Conservation (phyloP, 768 basidiomycete genomes). For the Candolleomyces eurysporus region DNA sequence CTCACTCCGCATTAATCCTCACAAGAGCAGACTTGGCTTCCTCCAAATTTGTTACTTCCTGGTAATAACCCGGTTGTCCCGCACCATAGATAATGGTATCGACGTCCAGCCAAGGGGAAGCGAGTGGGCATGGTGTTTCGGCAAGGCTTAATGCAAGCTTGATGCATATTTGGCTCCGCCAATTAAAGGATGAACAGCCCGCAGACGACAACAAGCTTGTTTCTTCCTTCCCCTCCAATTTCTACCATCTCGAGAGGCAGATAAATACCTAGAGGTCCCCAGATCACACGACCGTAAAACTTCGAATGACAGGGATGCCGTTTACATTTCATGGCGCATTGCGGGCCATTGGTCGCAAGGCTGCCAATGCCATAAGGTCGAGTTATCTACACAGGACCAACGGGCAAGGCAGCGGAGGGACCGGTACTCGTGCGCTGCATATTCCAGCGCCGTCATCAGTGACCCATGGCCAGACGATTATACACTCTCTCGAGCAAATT, state of each 20-base stretch:
- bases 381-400: constrained; percentile 23
- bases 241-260: neutral
- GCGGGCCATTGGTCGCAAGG: constrained; percentile 40
- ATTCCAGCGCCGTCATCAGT: neutral
- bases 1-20: constrained; percentile 72
- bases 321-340: constrained; percentile 42
- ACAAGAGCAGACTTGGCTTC: constrained; percentile 66
- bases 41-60: constrained; percentile 57
- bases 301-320: constrained; percentile 31
- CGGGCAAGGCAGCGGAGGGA: constrained; percentile 17
- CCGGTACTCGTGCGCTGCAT: constrained; percentile 7
- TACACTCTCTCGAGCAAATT: constrained; percentile 32
- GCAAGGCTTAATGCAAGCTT: neutral
- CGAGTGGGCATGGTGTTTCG: neutral
- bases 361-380: constrained; percentile 27
- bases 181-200: neutral
- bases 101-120: constrained; percentile 22
- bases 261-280: neutral
- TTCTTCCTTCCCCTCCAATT: neutral
- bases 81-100: constrained; percentile 66
- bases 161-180: neutral
- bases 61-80: constrained; percentile 43
- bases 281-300: neutral
- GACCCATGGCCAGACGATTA: constrained; percentile 41
- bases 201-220: neutral